Percentiles rank a stretch among this genome's conserved stretches.
phyloP scores from a whole-genome alignment of 192 early-diverging fungal genomes.

The Coemansia sp. region DNA sequence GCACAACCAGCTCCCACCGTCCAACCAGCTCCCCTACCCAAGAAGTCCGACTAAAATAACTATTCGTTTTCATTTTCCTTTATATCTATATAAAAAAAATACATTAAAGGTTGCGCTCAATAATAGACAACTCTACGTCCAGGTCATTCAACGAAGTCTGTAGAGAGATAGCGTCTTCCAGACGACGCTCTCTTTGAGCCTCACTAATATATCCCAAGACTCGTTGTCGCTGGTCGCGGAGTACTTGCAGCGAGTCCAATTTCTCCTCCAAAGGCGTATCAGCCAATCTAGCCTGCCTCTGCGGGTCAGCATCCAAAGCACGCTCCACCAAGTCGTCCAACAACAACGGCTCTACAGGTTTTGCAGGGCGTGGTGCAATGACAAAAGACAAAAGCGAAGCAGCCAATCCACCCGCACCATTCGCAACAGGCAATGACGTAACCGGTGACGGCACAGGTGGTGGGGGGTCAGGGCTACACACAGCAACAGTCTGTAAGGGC shows the following conservation, averaged over 20 bases:
- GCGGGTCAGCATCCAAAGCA: conserved; percentile 23
- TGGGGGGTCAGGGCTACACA: neutral
- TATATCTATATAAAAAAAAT: neutral
- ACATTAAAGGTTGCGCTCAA: conserved; percentile 35
- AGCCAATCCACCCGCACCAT: conserved; percentile 12
- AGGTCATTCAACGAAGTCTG: conserved; percentile 64
- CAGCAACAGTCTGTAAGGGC: too few relatives aligned
- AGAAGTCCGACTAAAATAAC: neutral
- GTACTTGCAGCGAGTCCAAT: conserved; percentile 53
- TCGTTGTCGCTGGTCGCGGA: conserved; percentile 65
- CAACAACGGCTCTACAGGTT: neutral
- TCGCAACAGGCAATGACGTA: too few relatives aligned
- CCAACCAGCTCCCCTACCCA: too few relatives aligned
- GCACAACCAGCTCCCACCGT: neutral
- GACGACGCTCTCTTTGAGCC: conserved; percentile 62
- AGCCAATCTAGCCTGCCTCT: conserved; percentile 14
- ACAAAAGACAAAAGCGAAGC: conserved; percentile 33
- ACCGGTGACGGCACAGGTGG: neutral
- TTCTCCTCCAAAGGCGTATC: conserved; percentile 27
- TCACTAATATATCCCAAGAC: conserved; percentile 67
- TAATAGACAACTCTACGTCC: conserved; percentile 59
- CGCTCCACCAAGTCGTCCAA: conserved; percentile 10
- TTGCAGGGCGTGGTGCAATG: neutral
- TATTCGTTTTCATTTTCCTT: conserved; percentile 5
- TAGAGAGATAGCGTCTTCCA: conserved; percentile 72